These are phyloP conservation scores for Priceomyces haplophilus DNA, from an alignment of 805 yeast species.

Conservation along the genomic window DNA sequence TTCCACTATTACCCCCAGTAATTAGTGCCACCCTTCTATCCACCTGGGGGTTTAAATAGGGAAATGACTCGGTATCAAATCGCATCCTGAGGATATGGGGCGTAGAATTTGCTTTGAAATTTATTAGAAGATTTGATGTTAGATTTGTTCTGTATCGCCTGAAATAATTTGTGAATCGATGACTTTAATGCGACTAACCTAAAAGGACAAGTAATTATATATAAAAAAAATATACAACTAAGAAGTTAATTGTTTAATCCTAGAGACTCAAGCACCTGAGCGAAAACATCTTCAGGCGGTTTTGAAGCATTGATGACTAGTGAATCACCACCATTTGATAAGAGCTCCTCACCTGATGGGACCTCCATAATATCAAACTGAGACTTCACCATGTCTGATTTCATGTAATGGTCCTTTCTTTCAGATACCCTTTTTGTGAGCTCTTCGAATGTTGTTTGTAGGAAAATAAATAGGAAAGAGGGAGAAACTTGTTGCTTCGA, in stretches of 20 bases:
- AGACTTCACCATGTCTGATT: slow-evolving; percentile 74
- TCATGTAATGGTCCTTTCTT: slow-evolving; percentile 85
- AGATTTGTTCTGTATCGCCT: too few species aligned
- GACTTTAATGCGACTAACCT: not conserved
- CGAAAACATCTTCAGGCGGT: slow-evolving; percentile 23
- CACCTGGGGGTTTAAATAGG: slow-evolving; percentile 55
- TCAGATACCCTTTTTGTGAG: slow-evolving; percentile 56
- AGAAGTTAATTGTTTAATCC: not conserved
- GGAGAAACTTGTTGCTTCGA: slow-evolving; percentile 27
- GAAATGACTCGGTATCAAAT: slow-evolving; percentile 49
- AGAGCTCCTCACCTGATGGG: slow-evolving; percentile 47
- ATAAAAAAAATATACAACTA: not conserved
- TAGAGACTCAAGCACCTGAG: slow-evolving; percentile 13
- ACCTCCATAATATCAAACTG: slow-evolving; percentile 75
- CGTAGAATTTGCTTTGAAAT: too few species aligned
- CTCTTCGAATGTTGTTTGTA: slow-evolving; percentile 62
- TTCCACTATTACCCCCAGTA: slow-evolving; percentile 80
- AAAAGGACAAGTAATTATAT: not conserved
- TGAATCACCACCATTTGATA: slow-evolving; percentile 35
- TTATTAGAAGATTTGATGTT: too few species aligned
- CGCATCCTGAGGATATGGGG: slow-evolving; percentile 6
- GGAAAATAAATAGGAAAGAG: slow-evolving; percentile 58
- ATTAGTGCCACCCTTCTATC: slow-evolving; percentile 66
- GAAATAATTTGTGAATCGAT: not conserved
- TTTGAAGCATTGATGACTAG: slow-evolving; percentile 33